Evolutionary conservation across 2,329 filamentous ascomycete species (phyloP).

Genomic region (Colletotrichum siamense): DNA sequence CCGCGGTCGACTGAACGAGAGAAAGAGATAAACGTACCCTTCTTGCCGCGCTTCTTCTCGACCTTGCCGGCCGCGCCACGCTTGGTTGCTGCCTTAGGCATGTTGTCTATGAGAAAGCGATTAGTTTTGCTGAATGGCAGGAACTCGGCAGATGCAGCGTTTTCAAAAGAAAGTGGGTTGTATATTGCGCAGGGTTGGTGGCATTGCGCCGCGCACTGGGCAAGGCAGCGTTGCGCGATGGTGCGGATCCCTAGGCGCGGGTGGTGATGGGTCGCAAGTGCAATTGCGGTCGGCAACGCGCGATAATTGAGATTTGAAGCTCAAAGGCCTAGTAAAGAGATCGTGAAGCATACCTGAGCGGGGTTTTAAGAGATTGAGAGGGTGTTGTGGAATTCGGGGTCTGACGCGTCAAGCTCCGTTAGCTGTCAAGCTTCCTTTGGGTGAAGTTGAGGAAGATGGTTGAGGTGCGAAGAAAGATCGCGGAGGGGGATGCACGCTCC

Average conservation of each 20-base stretch:
- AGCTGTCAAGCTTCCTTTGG: conserved; percentile 23
- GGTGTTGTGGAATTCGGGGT: conserved; percentile 33
- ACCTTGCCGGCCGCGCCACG: conserved; percentile 55
- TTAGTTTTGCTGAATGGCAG: conserved; percentile 29
- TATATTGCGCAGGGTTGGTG: not conserved
- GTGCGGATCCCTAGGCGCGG: conserved; percentile 23
- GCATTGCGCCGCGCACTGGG: not conserved
- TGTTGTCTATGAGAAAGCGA: conserved; percentile 40
- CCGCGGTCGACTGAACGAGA: not conserved
- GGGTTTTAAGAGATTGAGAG: conserved; percentile 24
- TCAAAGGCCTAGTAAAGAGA: conserved; percentile 30
- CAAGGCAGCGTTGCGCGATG: not conserved
- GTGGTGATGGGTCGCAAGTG: conserved; percentile 35
- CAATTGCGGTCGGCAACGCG: conserved; percentile 41
- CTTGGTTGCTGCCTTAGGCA: conserved; percentile 66
- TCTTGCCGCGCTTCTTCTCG: conserved; percentile 63
- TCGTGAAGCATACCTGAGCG: conserved; percentile 40
- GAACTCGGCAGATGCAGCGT: not conserved
- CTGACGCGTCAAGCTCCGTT: conserved; percentile 34
- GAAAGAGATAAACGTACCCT: conserved; percentile 51
- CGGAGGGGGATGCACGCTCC: conserved; percentile 15
- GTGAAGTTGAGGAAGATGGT: not conserved
- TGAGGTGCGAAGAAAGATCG: not conserved
- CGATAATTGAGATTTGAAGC: conserved; percentile 40
- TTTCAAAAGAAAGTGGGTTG: not conserved